Base-by-base conservation (phyloP, 2,329 filamentous ascomycete species). In the Penicillium hordei region DNA sequence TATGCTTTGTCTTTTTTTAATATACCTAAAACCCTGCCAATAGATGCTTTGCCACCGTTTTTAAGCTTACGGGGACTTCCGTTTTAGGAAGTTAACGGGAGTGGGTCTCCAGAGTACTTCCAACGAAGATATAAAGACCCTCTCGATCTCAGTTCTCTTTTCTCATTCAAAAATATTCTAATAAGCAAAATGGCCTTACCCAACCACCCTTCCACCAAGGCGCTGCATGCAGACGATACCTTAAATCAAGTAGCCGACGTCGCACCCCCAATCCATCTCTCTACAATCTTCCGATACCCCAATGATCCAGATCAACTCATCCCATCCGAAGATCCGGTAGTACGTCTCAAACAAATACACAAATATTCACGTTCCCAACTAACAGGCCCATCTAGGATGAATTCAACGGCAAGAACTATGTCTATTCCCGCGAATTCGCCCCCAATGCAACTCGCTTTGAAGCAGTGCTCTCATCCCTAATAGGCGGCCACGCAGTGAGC, bases 361-460 rank as follows among this genome's bases (percentile, higher is more conserved):
- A 25, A 7, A 3, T 10, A 23, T 2, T 5, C 13, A 31, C 19
- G 29, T 17, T 5, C 9, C 15, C 13, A 33, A 23, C 34, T 57
- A 40, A 56, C 15, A 33, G 8, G 1, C 27, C 8, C 13, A 3
- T 17, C 33, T 27, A 68, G 64, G 61, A 63, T 25, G 66, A 67
- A 23, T 66, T 65, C 49, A 51, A 68, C 48, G 65, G 65, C 33
- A 68, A 66, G 44, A 69, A 84, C 17, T 89, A 93, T 76, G 78
- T 96, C 68, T 97, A 97, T 81, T 95, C 92, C 46, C 89, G 94
- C 57, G 81, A 89, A 66, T 85, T 86, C 6, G 86, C 87, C 4
- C 91, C 93, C 55, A 96, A 91, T 75, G 89, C 87, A 58, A 90
- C 88, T 23, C 90, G 93, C 23, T 85, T 97, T 60, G 94, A 97